Conservation (phyloP, 306 rosid genomes). For the Begonia fuchsioides region DNA sequence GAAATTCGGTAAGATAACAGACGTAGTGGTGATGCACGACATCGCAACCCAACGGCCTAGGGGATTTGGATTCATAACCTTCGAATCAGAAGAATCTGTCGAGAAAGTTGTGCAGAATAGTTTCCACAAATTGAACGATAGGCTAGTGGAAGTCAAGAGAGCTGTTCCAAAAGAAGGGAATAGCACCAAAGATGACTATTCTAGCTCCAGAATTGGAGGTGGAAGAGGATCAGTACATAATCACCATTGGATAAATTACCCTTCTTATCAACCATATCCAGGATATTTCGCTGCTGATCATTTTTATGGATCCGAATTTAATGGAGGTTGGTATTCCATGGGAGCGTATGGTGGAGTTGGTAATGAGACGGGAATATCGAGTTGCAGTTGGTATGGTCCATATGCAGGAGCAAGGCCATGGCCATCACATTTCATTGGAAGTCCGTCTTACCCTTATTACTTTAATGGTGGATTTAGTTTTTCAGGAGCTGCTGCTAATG, state of each 20-base stretch:
- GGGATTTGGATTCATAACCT: slow-evolving; percentile 82
- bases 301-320: slow-evolving; percentile 15
- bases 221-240: slow-evolving; percentile 22
- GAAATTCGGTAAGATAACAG: slow-evolving; percentile 54
- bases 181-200: slow-evolving; percentile 17
- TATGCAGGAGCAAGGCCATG: slow-evolving; percentile 19
- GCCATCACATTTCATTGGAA: slow-evolving; percentile 26
- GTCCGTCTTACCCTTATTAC: slow-evolving; percentile 11
- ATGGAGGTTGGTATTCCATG: slow-evolving; percentile 26
- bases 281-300: slow-evolving; percentile 14
- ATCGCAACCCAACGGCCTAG: slow-evolving; percentile 56
- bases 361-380: slow-evolving; percentile 29
- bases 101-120: slow-evolving; percentile 40
- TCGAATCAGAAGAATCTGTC: slow-evolving; percentile 52
- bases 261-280: slow-evolving; percentile 23
- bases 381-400: slow-evolving; percentile 32
- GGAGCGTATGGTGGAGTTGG: slow-evolving; percentile 33
- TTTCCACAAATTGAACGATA: slow-evolving; percentile 63
- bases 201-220: slow-evolving; percentile 13
- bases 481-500: background rate
- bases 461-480: slow-evolving; percentile 24
- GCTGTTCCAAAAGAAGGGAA: slow-evolving; percentile 62
- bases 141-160: slow-evolving; percentile 77
- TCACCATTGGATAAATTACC: slow-evolving; percentile 4
- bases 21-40: slow-evolving; percentile 81